Evolutionary conservation across 345 rosid species (phyloP).

Genomic region (Durio zibethinus): DNA sequence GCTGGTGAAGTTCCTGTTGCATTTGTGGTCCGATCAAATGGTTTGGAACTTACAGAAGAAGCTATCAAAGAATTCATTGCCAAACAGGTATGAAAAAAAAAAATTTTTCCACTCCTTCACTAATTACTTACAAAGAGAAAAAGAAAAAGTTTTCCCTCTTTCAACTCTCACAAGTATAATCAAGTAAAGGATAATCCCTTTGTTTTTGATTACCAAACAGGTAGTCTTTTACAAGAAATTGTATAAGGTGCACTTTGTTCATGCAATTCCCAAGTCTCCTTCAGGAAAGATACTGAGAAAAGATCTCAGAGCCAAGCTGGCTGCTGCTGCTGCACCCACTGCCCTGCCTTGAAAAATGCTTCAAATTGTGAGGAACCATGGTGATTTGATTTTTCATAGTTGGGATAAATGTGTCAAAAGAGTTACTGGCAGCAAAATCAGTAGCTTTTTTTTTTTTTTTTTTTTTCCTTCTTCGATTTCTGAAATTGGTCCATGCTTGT

Average conservation of each 20-base stretch:
- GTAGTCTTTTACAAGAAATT: conserved; percentile 88
- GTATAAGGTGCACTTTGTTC: conserved; percentile 68
- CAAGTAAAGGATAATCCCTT: not conserved
- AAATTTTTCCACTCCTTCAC: not conserved
- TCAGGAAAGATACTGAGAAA: conserved; percentile 86
- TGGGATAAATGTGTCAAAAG: not conserved
- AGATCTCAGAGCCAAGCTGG: conserved; percentile 69
- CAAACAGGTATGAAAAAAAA: conserved; percentile 52
- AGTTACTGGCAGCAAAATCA: not conserved
- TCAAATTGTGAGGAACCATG: not conserved
- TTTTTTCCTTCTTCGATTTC: too few species aligned
- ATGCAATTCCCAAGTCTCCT: conserved; percentile 85
- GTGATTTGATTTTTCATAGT: not conserved
- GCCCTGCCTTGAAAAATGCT: conserved; percentile 7
- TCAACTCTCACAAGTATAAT: too few species aligned
- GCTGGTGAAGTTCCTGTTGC: conserved; percentile 97
- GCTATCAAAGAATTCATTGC: conserved; percentile 66
- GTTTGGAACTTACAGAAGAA: conserved; percentile 54
- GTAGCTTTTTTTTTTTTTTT: too few species aligned
- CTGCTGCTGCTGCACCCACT: conserved; percentile 26
- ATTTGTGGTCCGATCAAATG: conserved; percentile 70
- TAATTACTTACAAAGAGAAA: not conserved
- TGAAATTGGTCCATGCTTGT: not conserved
- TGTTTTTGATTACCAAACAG: conserved; percentile 22
- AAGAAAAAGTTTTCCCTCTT: too few species aligned